Evolutionary conservation across 1,284 basidiomycete genomes (phyloP).

Genomic region (Ceratorhiza oryzae-sativae): DNA sequence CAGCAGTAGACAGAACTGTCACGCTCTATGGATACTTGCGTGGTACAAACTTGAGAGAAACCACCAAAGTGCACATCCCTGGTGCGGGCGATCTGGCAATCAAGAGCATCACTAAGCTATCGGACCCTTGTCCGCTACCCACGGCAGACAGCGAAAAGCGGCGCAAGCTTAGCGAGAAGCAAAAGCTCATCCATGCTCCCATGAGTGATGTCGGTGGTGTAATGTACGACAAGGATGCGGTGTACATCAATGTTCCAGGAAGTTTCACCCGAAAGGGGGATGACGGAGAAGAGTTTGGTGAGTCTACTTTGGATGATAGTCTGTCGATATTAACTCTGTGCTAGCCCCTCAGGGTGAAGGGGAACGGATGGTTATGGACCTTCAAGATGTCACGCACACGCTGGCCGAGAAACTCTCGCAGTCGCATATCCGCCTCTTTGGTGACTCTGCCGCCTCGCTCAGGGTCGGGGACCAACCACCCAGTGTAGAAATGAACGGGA

Average conservation of each 20-base stretch:
- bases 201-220: conserved; percentile 99
- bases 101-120: conserved; percentile 74
- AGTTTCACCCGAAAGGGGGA: conserved; percentile 75
- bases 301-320: conserved; percentile 31
- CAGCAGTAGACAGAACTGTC: conserved; percentile 89
- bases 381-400: conserved; percentile 86
- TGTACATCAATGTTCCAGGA: conserved; percentile 97
- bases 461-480: conserved; percentile 48
- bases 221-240: conserved; percentile 98
- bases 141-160: conserved; percentile 92
- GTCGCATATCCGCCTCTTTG: conserved; percentile 87
- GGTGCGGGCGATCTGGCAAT: conserved; percentile 90
- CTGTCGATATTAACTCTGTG: conserved; percentile 4
- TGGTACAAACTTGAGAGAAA: conserved; percentile 83
- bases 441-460: conserved; percentile 72
- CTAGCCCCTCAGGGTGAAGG: conserved; percentile 85
- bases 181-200: conserved; percentile 93
- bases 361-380: conserved; percentile 95
- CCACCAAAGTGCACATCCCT: conserved; percentile 92
- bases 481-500: not conserved
- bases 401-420: conserved; percentile 84
- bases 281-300: conserved; percentile 63
- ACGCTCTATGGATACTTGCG: conserved; percentile 96
- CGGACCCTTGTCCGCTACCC: conserved; percentile 95
- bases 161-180: conserved; percentile 93